A percentile compares a stretch with the other conserved stretches of the same genome.
These are phyloP conservation scores for Blastocladiella britannica DNA, from an alignment of 192 early-diverging fungal species.

Conservation along the genomic window DNA sequence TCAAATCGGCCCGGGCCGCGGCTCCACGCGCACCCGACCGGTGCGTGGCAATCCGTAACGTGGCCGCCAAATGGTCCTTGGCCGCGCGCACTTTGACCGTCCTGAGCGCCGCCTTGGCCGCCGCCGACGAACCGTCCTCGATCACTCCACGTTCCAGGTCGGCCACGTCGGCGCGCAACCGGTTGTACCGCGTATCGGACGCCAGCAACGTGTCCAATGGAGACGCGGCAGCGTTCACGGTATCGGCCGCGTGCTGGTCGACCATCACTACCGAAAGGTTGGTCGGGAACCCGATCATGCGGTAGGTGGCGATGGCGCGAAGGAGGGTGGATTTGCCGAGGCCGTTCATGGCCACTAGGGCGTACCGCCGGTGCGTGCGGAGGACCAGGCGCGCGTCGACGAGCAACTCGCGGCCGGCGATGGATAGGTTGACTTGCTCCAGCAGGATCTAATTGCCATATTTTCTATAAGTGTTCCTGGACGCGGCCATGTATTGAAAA, in stretches of 20 bases:
- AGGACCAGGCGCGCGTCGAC: conserved; percentile 25
- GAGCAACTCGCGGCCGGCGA: not conserved
- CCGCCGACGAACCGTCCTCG: too few relatives aligned
- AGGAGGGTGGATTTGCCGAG: conserved; percentile 70
- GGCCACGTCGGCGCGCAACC: not conserved
- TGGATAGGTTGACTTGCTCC: not conserved
- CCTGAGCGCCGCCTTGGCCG: conserved; percentile 46
- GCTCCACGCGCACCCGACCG: not conserved
- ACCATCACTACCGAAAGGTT: not conserved
- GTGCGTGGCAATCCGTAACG: not conserved
- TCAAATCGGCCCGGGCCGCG: not conserved
- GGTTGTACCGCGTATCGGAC: not conserved
- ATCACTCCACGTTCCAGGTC: not conserved
- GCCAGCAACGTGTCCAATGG: not conserved
- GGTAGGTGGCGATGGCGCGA: conserved; percentile 63
- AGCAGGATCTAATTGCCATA: too few relatives aligned
- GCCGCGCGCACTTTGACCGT: conserved; percentile 34
- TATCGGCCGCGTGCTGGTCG: not conserved
- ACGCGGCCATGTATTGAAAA: too few relatives aligned
- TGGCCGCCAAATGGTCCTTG: not conserved
- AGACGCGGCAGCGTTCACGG: not conserved
- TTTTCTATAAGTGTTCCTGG: too few relatives aligned
- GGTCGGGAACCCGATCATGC: conserved; percentile 53
- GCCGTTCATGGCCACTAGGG: conserved; percentile 65
- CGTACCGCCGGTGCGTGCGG: conserved; percentile 58